phyloP scores from a whole-genome alignment of 2,329 filamentous ascomycete species.

The Delphinella strobiligena region DNA sequence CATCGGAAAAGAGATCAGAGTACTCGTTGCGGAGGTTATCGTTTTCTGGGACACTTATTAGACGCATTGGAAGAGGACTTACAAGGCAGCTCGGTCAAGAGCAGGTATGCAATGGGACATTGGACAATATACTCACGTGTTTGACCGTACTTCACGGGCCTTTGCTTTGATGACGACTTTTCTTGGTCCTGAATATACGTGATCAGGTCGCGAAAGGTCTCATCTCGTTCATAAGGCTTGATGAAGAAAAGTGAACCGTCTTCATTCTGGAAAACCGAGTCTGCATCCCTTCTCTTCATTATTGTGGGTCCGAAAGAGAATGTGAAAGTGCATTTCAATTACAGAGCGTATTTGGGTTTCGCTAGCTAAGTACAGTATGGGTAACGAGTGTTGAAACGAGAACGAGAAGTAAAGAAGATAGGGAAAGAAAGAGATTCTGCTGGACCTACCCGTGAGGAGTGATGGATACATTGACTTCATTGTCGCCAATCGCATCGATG shows the following conservation, averaged over 20 bases:
- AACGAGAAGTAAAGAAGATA: background rate
- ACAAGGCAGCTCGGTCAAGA: too few relatives aligned
- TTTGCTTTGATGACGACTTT: conserved; percentile 21
- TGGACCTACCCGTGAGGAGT: conserved; percentile 55
- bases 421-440: background rate
- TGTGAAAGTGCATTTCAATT: too few relatives aligned
- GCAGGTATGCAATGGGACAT: conserved; percentile 4
- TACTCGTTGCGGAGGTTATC: conserved; percentile 73
- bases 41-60: conserved; percentile 44
- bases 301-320: background rate
- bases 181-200: conserved; percentile 49
- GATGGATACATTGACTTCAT: conserved; percentile 60
- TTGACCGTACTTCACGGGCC: conserved; percentile 55
- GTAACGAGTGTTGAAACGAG: too few relatives aligned
- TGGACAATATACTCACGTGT: conserved; percentile 49
- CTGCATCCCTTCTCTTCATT: conserved; percentile 37
- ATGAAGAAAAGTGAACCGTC: conserved; percentile 44
- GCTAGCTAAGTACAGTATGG: too few relatives aligned
- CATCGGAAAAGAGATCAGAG: conserved; percentile 46
- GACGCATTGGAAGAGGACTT: background rate
- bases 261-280: conserved; percentile 51
- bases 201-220: conserved; percentile 52
- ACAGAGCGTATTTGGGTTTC: too few relatives aligned
- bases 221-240: conserved; percentile 58
- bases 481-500: conserved; percentile 39